phyloP scores from a whole-genome alignment of 2,329 filamentous ascomycete genomes.

The Paraconiothyrium brasiliense region DNA sequence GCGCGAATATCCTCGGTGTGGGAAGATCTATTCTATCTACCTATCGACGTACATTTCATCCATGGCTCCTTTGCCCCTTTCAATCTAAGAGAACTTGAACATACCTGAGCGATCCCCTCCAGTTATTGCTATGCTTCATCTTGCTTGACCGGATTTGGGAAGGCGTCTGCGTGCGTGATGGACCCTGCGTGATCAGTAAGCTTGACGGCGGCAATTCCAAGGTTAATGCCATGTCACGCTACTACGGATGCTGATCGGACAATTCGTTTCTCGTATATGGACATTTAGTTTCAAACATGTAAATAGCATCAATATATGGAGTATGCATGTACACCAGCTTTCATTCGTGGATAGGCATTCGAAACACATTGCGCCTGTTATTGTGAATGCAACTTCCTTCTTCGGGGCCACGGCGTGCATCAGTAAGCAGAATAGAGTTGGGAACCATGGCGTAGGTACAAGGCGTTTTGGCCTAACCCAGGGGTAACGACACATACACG shows the following conservation, averaged over 20 bases:
- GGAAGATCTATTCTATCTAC: background rate
- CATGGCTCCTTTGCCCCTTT: background rate
- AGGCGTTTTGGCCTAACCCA: too few relatives aligned
- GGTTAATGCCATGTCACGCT: background rate
- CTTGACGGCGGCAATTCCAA: conserved; percentile 2
- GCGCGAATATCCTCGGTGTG: background rate
- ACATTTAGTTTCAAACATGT: background rate
- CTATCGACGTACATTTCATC: background rate
- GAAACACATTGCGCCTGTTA: too few relatives aligned
- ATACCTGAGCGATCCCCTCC: background rate
- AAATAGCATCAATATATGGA: background rate
- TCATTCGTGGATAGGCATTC: too few relatives aligned
- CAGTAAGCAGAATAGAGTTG: too few relatives aligned
- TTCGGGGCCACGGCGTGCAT: too few relatives aligned
- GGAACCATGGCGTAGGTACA: too few relatives aligned
- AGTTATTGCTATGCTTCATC: background rate
- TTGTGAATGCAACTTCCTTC: too few relatives aligned
- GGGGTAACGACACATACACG: too few relatives aligned
- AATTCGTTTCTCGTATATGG: background rate
- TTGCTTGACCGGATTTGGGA: conserved; percentile 1
- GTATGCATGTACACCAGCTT: background rate
- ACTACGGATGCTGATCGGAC: conserved; percentile 8
- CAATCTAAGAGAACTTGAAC: background rate
- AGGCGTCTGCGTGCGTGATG: conserved; percentile 2
- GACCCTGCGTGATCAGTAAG: conserved; percentile 14